Conservation (phyloP, 805 yeast genomes). For the Sugiyamaella marilandica region DNA sequence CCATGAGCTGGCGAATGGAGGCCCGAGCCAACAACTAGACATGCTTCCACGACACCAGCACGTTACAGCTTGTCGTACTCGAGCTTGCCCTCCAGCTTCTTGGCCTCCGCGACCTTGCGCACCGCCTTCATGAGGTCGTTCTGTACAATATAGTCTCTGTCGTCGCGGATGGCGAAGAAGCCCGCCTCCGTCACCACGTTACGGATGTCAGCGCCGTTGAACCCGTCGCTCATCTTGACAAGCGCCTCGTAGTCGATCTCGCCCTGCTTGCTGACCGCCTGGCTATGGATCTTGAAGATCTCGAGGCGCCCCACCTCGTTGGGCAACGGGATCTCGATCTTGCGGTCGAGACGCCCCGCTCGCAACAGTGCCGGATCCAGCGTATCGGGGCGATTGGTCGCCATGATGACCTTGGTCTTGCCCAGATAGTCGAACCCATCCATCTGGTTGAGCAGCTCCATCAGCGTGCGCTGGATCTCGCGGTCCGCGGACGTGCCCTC, state of each 20-base stretch:
- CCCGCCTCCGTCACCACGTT: conserved; percentile 98
- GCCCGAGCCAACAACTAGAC: not conserved
- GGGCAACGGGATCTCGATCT: conserved; percentile 91
- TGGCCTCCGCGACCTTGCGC: conserved; percentile 92
- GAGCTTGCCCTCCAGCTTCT: conserved; percentile 92
- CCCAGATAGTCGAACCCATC: conserved; percentile 97
- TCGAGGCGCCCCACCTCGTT: conserved; percentile 94
- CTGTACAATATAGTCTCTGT: conserved; percentile 89
- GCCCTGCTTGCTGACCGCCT: conserved; percentile 81
- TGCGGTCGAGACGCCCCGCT: conserved; percentile 96
- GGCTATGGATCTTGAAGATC: conserved; percentile 87
- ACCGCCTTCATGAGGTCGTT: conserved; percentile 97
- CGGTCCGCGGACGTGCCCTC: conserved; percentile 99
- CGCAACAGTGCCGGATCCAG: conserved; percentile 94
- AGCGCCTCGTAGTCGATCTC: conserved; percentile 96
- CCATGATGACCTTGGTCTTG: conserved; percentile 96
- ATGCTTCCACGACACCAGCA: not conserved
- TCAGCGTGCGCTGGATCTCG: conserved; percentile 94
- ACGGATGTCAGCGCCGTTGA: conserved; percentile 97
- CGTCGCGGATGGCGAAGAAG: conserved; percentile 95
- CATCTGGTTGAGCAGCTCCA: conserved; percentile 97
- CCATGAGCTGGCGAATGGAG: not conserved
- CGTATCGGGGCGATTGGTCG: conserved; percentile 98
- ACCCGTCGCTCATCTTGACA: conserved; percentile 98
- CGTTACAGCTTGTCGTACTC: conserved; percentile 85